Percentiles rank a stretch among this genome's conserved stretches.
Evolutionary conservation across 257 asterid species (phyloP).

Genomic region (Solanum ahanhuiri): DNA sequence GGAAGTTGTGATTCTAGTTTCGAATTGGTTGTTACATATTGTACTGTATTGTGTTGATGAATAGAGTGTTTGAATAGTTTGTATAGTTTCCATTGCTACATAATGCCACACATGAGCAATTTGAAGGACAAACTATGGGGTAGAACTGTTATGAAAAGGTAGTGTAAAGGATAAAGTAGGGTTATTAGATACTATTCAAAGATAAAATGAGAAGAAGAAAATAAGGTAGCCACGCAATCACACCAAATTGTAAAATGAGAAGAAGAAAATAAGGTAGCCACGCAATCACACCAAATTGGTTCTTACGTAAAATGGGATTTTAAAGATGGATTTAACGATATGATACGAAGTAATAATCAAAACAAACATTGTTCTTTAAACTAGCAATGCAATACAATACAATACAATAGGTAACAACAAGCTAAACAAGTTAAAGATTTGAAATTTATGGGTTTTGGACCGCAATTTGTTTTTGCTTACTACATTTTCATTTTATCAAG

Average conservation of each 20-base stretch:
- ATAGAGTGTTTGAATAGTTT: neutral
- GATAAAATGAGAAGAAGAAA: neutral
- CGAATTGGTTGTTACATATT: neutral
- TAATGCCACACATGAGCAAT: neutral
- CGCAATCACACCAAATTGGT: neutral
- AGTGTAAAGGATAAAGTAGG: too few relatives aligned
- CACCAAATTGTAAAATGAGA: neutral
- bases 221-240: too few relatives aligned
- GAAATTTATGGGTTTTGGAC: neutral
- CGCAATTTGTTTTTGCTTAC: neutral
- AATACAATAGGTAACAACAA: neutral
- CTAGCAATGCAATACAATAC: neutral
- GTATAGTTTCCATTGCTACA: neutral
- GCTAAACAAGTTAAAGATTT: neutral
- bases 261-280: neutral
- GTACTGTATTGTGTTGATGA: neutral
- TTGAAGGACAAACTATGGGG: neutral
- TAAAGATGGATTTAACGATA: too few relatives aligned
- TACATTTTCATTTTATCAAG: neutral
- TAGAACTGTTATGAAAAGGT: neutral
- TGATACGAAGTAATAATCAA: neutral
- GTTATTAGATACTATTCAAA: neutral
- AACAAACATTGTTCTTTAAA: neutral
- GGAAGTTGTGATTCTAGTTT: neutral
- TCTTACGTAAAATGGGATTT: too few relatives aligned